Evolutionary conservation across 2,329 filamentous ascomycete species (phyloP).

Genomic region (Didymella glomerata): DNA sequence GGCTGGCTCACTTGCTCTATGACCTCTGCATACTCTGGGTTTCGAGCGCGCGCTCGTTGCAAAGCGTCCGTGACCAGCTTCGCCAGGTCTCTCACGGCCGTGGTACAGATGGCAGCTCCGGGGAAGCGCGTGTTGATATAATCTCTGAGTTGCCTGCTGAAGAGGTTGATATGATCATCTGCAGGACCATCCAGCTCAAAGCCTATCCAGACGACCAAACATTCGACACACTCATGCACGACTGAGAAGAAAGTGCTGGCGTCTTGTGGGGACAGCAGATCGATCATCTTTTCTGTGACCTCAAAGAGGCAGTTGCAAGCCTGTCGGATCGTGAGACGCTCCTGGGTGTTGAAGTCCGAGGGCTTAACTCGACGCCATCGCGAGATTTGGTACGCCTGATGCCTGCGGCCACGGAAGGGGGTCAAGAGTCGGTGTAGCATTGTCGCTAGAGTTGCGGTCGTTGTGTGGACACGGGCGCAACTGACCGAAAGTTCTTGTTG

Average conservation of each 20-base stretch:
- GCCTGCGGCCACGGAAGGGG: background rate
- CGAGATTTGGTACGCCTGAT: slow-evolving; percentile 2
- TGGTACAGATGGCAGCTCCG: background rate
- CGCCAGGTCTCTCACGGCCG: background rate
- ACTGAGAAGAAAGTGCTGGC: background rate
- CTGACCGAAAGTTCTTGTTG: too few relatives aligned
- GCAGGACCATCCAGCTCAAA: background rate
- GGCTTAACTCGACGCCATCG: slow-evolving; percentile 1
- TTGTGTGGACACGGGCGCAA: background rate
- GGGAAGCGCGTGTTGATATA: background rate
- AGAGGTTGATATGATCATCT: background rate
- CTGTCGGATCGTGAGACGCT: background rate
- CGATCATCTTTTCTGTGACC: background rate
- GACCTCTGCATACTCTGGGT: background rate
- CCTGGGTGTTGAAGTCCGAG: background rate
- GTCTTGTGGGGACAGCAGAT: background rate
- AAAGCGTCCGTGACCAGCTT: background rate
- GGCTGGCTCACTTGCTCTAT: background rate
- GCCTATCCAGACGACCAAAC: background rate
- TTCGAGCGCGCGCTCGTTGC: background rate
- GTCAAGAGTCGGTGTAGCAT: slow-evolving; percentile 2
- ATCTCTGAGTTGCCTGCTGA: background rate
- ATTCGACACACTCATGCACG: background rate
- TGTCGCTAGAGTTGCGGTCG: background rate
- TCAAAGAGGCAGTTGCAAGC: background rate